A percentile compares a stretch with the other conserved stretches of the same genome.
Conservation (phyloP, 345 rosid species). For the Dipteronia dyeriana region DNA sequence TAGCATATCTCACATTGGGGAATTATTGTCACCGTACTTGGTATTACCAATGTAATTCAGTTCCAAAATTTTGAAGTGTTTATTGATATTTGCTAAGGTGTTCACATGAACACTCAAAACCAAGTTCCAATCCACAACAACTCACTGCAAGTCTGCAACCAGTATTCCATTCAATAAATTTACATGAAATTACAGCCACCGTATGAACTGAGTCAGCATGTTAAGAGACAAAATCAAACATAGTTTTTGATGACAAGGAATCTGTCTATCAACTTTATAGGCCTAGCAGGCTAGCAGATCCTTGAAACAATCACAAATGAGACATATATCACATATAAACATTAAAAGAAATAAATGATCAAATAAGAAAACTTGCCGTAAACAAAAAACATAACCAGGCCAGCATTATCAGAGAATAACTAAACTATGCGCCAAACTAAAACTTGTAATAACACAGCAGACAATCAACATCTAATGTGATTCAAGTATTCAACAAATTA, state of each 20-base stretch:
- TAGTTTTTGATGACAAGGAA: neutral
- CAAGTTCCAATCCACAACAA: neutral
- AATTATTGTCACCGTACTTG: neutral
- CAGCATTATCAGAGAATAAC: neutral
- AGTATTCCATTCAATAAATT: neutral
- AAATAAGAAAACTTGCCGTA: neutral
- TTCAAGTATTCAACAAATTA: neutral
- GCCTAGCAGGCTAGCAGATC: conserved; percentile 4
- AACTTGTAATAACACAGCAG: neutral
- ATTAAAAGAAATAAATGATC: neutral
- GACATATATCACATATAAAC: neutral
- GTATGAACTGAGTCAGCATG: neutral
- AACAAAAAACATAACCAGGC: neutral
- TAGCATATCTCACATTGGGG: neutral
- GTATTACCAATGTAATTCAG: neutral
- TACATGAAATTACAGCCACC: neutral
- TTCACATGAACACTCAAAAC: neutral
- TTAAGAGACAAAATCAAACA: neutral
- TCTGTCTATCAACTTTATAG: conserved; percentile 9
- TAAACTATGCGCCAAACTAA: neutral
- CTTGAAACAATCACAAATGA: neutral
- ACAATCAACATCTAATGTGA: conserved; percentile 1
- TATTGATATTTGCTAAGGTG: neutral
- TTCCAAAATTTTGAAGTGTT: neutral
- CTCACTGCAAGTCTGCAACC: neutral